phyloP scores from a whole-genome alignment of 108 stramenopile species.

The Skeletonema marinoi region DNA sequence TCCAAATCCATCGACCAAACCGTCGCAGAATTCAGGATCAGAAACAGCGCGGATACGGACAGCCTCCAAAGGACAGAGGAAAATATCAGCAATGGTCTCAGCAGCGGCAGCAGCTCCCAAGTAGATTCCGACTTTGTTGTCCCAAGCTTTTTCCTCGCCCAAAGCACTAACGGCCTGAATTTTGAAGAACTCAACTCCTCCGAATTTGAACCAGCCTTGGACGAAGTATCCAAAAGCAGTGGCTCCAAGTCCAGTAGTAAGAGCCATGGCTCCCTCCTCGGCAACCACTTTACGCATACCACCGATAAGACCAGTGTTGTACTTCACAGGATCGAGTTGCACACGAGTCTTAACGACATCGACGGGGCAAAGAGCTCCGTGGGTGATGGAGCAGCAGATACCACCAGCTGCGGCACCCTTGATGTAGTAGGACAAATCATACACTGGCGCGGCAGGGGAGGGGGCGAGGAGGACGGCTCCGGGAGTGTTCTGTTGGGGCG shows the following conservation, averaged over 20 bases:
- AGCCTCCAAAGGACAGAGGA: conserved; percentile 98
- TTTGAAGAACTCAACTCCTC: conserved; percentile 99
- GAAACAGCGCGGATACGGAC: conserved; percentile 97
- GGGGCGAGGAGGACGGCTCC: conserved; percentile 81
- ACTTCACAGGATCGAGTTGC: conserved; percentile 92
- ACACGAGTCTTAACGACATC: conserved; percentile 98
- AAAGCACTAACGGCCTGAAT: conserved; percentile 80
- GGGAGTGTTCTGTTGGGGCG: conserved; percentile 18
- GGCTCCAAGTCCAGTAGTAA: conserved; percentile 96
- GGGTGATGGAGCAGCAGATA: conserved; percentile 97
- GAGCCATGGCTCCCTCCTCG: conserved; percentile 93
- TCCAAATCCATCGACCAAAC: conserved; percentile 85
- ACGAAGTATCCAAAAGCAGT: conserved; percentile 97
- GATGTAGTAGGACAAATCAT: conserved; percentile 83
- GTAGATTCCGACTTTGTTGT: conserved; percentile 94
- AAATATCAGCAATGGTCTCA: conserved; percentile 97
- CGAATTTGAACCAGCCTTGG: conserved; percentile 99
- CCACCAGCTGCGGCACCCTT: conserved; percentile 93
- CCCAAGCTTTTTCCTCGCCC: conserved; percentile 94
- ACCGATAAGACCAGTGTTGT: conserved; percentile 93
- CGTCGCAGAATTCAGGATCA: conserved; percentile 90
- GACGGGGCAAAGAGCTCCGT: conserved; percentile 95
- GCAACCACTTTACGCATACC: conserved; percentile 89
- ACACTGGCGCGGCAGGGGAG: conserved; percentile 60
- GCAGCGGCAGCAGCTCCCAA: conserved; percentile 91